phyloP scores from a whole-genome alignment of 495 filamentous ascomycete genomes.

The Podospora fimiseda region DNA sequence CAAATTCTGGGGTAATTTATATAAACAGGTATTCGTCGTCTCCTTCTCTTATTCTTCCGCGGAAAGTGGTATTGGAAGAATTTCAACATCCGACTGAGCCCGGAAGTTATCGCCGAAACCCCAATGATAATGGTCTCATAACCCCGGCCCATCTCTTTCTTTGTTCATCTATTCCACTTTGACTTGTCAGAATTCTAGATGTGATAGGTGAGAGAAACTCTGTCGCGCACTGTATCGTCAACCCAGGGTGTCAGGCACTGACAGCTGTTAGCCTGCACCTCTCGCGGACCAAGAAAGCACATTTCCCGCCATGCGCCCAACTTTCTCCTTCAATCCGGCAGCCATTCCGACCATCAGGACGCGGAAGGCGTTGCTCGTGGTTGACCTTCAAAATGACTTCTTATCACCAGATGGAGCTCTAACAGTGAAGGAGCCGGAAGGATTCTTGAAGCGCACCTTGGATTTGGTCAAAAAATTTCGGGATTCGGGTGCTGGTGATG shows the following conservation, averaged over 20 bases:
- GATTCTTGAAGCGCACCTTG: constrained; percentile 62
- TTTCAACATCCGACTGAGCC: not conserved
- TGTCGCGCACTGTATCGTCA: too few species aligned
- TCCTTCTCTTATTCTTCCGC: not conserved
- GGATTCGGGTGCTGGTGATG: constrained; percentile 54
- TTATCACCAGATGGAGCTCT: constrained; percentile 62
- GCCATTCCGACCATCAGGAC: constrained; percentile 50
- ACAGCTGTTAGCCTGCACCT: not conserved
- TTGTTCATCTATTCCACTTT: too few species aligned
- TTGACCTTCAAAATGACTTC: constrained; percentile 94
- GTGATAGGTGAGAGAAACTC: not conserved
- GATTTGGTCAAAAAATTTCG: constrained; percentile 68
- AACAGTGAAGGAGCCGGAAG: constrained; percentile 54
- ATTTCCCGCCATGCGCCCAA: constrained; percentile 19
- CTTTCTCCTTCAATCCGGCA: constrained; percentile 44
- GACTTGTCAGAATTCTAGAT: too few species aligned
- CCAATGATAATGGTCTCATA: not conserved
- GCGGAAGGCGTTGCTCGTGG: constrained; percentile 73
- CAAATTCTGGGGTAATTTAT: too few species aligned
- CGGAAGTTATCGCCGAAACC: not conserved
- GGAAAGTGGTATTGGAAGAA: not conserved
- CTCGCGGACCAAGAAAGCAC: not conserved
- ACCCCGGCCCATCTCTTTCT: not conserved
- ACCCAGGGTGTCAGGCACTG: not conserved
- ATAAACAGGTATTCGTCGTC: not conserved